Conservation (phyloP, 495 filamentous ascomycete species). For the Penicillium longicatenatum region DNA sequence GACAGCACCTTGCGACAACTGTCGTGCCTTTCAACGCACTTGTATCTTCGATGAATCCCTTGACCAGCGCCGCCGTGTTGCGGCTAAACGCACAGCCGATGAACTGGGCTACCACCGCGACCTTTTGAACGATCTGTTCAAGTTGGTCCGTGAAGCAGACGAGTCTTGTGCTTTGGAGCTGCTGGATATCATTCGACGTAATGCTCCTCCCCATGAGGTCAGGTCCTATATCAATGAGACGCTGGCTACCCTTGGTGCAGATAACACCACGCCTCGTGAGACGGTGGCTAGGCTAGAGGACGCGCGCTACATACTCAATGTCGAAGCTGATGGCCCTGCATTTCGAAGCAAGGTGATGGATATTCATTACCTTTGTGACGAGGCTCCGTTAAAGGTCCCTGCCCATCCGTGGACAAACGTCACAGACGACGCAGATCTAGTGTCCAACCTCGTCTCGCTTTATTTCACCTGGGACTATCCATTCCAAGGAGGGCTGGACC, state of each 20-base stretch:
- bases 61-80: constrained; percentile 51
- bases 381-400: constrained; percentile 43
- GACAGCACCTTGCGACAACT: constrained; percentile 44
- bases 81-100: constrained; percentile 49
- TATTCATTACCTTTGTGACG: constrained; percentile 46
- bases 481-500: constrained; percentile 50
- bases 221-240: constrained; percentile 38
- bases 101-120: constrained; percentile 48
- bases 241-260: constrained; percentile 21
- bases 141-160: constrained; percentile 38
- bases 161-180: constrained; percentile 30
- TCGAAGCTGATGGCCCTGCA: constrained; percentile 37
- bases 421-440: constrained; percentile 50
- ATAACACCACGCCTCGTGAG: background rate
- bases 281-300: constrained; percentile 31
- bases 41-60: constrained; percentile 52
- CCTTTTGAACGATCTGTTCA: constrained; percentile 43
- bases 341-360: constrained; percentile 51
- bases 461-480: constrained; percentile 60
- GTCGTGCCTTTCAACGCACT: constrained; percentile 39
- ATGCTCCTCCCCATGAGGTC: constrained; percentile 40
- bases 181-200: constrained; percentile 40
- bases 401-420: constrained; percentile 55
- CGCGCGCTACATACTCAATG: constrained; percentile 30
- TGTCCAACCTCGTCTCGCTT: constrained; percentile 53